A percentile compares a stretch with the other conserved stretches of the same genome.
Conservation (phyloP, 1,284 basidiomycete genomes). For the Moesziomyces aphidis region DNA sequence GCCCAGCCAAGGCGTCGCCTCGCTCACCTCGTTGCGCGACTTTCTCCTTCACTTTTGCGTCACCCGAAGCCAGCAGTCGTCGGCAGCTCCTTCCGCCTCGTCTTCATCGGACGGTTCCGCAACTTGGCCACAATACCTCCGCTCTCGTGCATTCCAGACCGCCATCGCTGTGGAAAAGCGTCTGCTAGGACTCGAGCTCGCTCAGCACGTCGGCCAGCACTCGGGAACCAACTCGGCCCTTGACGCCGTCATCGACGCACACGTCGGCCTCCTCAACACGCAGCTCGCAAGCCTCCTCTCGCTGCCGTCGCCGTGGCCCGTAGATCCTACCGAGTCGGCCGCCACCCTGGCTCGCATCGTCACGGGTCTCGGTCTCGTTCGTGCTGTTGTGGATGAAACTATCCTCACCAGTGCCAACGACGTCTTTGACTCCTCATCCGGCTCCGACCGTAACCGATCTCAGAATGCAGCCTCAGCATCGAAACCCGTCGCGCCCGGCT, state of each 20-base stretch:
- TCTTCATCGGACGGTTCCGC: constrained; percentile 11
- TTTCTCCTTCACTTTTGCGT: constrained; percentile 54
- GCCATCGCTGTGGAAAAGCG: constrained; percentile 53
- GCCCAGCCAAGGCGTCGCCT: constrained; percentile 25
- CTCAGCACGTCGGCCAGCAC: constrained; percentile 34
- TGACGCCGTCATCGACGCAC: constrained; percentile 23
- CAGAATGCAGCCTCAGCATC: constrained; percentile 14
- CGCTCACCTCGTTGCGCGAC: constrained; percentile 43
- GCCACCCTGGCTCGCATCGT: constrained; percentile 22
- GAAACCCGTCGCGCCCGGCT: constrained; percentile 37
- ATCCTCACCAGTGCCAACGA: constrained; percentile 46
- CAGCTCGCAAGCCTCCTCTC: constrained; percentile 38
- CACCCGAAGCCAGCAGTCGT: constrained; percentile 31
- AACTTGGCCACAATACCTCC: constrained; percentile 50
- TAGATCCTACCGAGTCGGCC: constrained; percentile 26
- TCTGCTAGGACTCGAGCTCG: constrained; percentile 48
- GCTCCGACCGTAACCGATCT: constrained; percentile 18
- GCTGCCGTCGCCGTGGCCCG: constrained; percentile 41
- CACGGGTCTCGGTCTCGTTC: constrained; percentile 45
- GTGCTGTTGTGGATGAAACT: constrained; percentile 46
- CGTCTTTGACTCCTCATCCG: constrained; percentile 27
- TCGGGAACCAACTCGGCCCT: constrained; percentile 20
- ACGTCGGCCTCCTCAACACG: constrained; percentile 40
- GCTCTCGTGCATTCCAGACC: constrained; percentile 48
- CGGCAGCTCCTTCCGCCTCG: constrained; percentile 6